These are phyloP conservation scores for Fraxinus cuspidata DNA, from an alignment of 257 asterid species.

Conservation along the genomic window DNA sequence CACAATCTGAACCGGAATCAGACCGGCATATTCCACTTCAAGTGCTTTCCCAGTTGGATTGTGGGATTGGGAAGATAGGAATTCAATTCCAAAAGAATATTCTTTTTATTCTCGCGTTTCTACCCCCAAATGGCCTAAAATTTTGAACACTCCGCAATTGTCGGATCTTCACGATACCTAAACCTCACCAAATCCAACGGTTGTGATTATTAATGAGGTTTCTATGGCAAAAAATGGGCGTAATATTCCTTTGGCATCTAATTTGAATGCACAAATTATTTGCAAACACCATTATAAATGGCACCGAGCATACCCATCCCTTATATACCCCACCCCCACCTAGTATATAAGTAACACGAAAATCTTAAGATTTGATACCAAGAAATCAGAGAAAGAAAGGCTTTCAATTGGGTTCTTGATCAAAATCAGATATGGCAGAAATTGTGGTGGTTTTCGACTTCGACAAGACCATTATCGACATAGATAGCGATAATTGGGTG, in stretches of 20 bases:
- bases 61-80: neutral
- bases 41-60: neutral
- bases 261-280: neutral
- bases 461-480: constrained; percentile 56
- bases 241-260: constrained; percentile 61
- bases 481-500: constrained; percentile 63
- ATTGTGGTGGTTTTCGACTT: constrained; percentile 51
- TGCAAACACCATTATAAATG: neutral
- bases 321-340: constrained; percentile 18
- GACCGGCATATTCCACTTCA: too few relatives aligned
- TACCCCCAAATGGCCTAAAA: neutral
- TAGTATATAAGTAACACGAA: neutral
- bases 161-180: too few relatives aligned
- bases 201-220: too few relatives aligned
- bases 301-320: neutral
- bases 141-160: too few relatives aligned
- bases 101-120: constrained; percentile 18
- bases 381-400: neutral
- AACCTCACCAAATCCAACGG: too few relatives aligned
- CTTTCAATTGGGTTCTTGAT: neutral
- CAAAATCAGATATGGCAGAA: constrained; percentile 36
- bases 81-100: constrained; percentile 28
- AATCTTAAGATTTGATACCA: neutral
- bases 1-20: neutral
- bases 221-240: neutral